Evolutionary conservation across 208 protist species (phyloP), one percentile per base, ranked within the genome.

Genomic region (Leishmania mexicana): DNA sequence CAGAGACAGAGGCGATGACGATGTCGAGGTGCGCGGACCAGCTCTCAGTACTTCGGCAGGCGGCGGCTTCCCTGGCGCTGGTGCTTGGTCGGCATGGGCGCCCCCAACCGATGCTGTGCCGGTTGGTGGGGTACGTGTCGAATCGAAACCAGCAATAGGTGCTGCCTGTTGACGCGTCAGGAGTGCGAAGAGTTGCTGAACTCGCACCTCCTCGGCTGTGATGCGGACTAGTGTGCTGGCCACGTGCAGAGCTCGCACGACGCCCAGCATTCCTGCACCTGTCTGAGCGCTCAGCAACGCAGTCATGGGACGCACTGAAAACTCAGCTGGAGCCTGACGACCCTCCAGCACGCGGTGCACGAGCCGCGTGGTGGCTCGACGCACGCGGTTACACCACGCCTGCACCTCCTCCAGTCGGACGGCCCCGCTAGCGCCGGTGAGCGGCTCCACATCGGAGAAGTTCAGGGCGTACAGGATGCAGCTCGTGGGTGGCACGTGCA

Each of bases 381-480:
- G 83, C 65, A 93, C 49, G 0, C 80, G 60, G 1, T 70, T 68
- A 75, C 90, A 94, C 53, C 82, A 85, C n/a, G 47, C 75, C 60
- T 90, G 76, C 77, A 94, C 87, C 54, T 96, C 91, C 19, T 40
- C 53, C 38, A 89, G 78, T 35, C 74, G 70, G 40, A 97, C 87
- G n/a, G 62, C 73, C 77, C 85, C 84, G 58, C 35, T 10, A 11
- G 40, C 15, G 49, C 7, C 24, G 4, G n/a, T 53, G 45, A 51
- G 31, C 15, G 75, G 57, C 38, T 1, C 57, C 53, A 80, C 35
- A 73, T 80, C 76, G 19, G 58, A 65, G 78, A 92, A 94, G 85
- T 96, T 97, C 47, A 97, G 76, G 45, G 89, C 84, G 79, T 96
- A 88, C 24, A 94, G 78, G 62, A 97, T 80, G 81, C 86, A 93